Evolutionary conservation across 805 yeast species (phyloP), one percentile per base, ranked within the genome.

Genomic region (Maudiozyma pseudohumilis): DNA sequence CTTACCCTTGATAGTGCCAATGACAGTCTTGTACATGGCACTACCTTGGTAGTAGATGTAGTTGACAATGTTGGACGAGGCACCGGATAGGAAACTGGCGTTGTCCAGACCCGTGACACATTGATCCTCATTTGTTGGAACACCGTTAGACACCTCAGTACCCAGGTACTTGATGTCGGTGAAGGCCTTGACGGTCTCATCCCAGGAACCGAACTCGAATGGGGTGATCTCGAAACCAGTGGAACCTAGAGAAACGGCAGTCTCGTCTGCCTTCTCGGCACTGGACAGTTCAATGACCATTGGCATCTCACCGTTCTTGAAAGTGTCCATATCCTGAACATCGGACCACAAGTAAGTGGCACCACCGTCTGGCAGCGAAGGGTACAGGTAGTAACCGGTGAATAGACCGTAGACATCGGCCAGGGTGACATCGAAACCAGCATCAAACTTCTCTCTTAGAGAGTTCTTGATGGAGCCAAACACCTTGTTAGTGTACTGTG

Each of bases 121-220:
- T 8, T 56, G 52, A 10, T 61, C 59, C 27, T 58, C 59, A 13
- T 55, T 48, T 4, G 50, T 49, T 8, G 84, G 78, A 17, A 53
- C 44, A 27, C 95, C 95, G 42, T 75, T 66, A 21, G 66, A 50
- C 26, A 80, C 69, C 16, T 68, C 57, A 1, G 94, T 69, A 7
- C 95, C 95, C 32, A 83, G 56, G 53, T 80, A 85, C 57, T 75
- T 70, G 32, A 75, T 59, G 41, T 80, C 77, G 10, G 77, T 66
- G 58, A 86, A 85, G 2, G 80, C 63, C 38, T 70, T 65, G 36
- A 83, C 59, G 1, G 80, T 65, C 11, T 84, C 80, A 52, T 87
- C 95, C 94, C 94, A 86, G 4, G 92, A 77, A 10, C 96, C 95
- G 50, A 86, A 60, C 53, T 80, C 82, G 49, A 64, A 77, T 10